Conservation (phyloP, 2,329 filamentous ascomycete genomes). For the Tolypocladium ovalisporum region DNA sequence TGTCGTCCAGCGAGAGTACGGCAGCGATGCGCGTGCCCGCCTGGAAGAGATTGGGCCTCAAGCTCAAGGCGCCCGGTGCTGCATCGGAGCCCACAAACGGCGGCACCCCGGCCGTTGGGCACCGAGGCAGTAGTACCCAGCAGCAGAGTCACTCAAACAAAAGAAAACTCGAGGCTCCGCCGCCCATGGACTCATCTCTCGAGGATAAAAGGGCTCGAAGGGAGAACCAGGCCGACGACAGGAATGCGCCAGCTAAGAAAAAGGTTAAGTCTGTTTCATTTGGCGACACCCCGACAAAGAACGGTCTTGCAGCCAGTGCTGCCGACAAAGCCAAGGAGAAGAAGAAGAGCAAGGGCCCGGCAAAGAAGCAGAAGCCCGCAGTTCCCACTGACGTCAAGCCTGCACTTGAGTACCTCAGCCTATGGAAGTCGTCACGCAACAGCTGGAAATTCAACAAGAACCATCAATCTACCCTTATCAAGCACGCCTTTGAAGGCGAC, state of each 20-base stretch:
- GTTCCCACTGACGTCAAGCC: slow-evolving; percentile 39
- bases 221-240: slow-evolving; percentile 13
- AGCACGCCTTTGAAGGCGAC: slow-evolving; percentile 65
- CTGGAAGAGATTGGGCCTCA: slow-evolving; percentile 53
- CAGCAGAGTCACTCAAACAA: slow-evolving; percentile 23
- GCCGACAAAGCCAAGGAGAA: slow-evolving; percentile 14
- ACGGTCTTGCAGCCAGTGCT: slow-evolving; percentile 9
- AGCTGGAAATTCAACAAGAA: slow-evolving; percentile 97
- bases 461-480: slow-evolving; percentile 74
- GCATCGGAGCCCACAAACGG: slow-evolving; percentile 18
- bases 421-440: slow-evolving; percentile 59
- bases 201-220: slow-evolving; percentile 23
- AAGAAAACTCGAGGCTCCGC: slow-evolving; percentile 26
- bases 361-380: slow-evolving; percentile 27
- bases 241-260: slow-evolving; percentile 21
- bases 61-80: slow-evolving; percentile 38
- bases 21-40: slow-evolving; percentile 39
- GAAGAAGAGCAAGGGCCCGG: slow-evolving; percentile 25
- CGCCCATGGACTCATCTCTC: slow-evolving; percentile 15
- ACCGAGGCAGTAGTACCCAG: slow-evolving; percentile 22
- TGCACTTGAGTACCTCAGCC: slow-evolving; percentile 64
- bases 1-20: slow-evolving; percentile 29
- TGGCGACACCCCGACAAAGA: slow-evolving; percentile 28
- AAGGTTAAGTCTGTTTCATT: slow-evolving; percentile 39
- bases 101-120: slow-evolving; percentile 22